A percentile compares a stretch with the other conserved stretches of the same genome.
Evolutionary conservation across 192 early-diverging fungal genomes (phyloP).

Genomic region (Oehlia diaphana): DNA sequence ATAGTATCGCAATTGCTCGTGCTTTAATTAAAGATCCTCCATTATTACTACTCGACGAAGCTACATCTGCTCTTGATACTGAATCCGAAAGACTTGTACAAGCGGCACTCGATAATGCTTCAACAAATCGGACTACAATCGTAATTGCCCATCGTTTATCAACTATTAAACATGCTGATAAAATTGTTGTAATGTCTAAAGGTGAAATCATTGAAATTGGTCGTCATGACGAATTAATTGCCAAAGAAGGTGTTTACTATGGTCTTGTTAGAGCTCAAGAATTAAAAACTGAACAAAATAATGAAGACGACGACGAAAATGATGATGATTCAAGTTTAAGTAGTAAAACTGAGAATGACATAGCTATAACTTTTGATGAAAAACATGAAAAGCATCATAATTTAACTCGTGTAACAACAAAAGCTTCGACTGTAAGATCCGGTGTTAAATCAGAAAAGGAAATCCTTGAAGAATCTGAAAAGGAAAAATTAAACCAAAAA

Average conservation of each 20-base stretch:
- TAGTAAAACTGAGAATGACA: slow-evolving; percentile 33
- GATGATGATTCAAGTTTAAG: slow-evolving; percentile 29
- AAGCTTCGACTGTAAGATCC: slow-evolving; percentile 48
- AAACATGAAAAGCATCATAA: slow-evolving; percentile 31
- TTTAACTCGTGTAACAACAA: slow-evolving; percentile 40
- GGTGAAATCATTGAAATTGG: slow-evolving; percentile 35
- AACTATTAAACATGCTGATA: slow-evolving; percentile 64
- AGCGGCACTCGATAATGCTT: slow-evolving; percentile 57
- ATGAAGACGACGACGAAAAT: slow-evolving; percentile 27
- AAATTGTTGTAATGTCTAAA: slow-evolving; percentile 35
- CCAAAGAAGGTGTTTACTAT: slow-evolving; percentile 47
- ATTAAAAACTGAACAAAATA: slow-evolving; percentile 46
- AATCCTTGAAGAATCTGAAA: slow-evolving; percentile 39
- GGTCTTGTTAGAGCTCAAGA: slow-evolving; percentile 61
- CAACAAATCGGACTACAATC: slow-evolving; percentile 63
- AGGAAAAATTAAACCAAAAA: slow-evolving; percentile 42
- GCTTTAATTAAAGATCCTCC: slow-evolving; percentile 76
- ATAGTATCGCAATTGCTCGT: slow-evolving; percentile 58
- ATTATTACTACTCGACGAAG: slow-evolving; percentile 77
- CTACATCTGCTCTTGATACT: slow-evolving; percentile 75
- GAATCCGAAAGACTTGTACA: slow-evolving; percentile 66
- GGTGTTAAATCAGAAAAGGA: slow-evolving; percentile 42
- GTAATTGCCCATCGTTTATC: slow-evolving; percentile 49
- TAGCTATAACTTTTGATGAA: slow-evolving; percentile 33
- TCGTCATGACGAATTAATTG: slow-evolving; percentile 46